A percentile compares a stretch with the other conserved stretches of the same genome.
These are phyloP conservation scores for Paxillus ammoniavirescens DNA, from an alignment of 768 basidiomycete genomes.

Conservation along the genomic window DNA sequence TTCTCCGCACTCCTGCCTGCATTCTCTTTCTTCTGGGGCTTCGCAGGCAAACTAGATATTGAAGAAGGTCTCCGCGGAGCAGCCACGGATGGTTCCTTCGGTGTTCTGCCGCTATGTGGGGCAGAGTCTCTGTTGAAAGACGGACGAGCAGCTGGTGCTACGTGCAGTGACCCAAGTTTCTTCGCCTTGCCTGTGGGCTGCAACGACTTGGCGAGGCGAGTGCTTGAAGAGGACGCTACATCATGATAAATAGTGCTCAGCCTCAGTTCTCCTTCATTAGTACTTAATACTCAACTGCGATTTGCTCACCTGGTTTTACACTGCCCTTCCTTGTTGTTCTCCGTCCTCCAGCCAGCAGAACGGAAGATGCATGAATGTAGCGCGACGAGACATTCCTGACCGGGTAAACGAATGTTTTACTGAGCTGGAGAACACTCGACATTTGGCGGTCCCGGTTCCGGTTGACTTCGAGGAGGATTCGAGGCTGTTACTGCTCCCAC, in stretches of 20 bases:
- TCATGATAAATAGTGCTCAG: not conserved
- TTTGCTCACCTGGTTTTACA: constrained; percentile 13
- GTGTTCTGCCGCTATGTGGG: constrained; percentile 18
- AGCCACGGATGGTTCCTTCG: not conserved
- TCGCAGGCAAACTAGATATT: not conserved
- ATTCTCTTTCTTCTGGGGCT: not conserved
- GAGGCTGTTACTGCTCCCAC: too few relatives aligned
- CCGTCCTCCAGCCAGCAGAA: constrained; percentile 6
- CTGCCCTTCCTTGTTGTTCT: constrained; percentile 13
- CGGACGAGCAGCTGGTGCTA: constrained; percentile 17
- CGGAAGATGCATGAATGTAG: constrained; percentile 11
- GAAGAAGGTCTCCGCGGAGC: not conserved
- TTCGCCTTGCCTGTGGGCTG: constrained; percentile 26
- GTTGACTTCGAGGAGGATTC: too few relatives aligned
- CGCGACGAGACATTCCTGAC: not conserved
- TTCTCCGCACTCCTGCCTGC: not conserved
- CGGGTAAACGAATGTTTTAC: constrained; percentile 1
- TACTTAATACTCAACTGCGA: not conserved
- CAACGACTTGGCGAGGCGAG: constrained; percentile 27
- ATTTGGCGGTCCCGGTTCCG: not conserved
- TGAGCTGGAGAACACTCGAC: not conserved
- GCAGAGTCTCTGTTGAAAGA: constrained; percentile 15
- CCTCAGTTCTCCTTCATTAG: not conserved
- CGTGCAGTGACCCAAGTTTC: constrained; percentile 25
- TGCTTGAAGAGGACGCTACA: constrained; percentile 22